phyloP scores from a whole-genome alignment of 225 moss, liverwort and hornwort genomes.

The Climacium dendroides region DNA sequence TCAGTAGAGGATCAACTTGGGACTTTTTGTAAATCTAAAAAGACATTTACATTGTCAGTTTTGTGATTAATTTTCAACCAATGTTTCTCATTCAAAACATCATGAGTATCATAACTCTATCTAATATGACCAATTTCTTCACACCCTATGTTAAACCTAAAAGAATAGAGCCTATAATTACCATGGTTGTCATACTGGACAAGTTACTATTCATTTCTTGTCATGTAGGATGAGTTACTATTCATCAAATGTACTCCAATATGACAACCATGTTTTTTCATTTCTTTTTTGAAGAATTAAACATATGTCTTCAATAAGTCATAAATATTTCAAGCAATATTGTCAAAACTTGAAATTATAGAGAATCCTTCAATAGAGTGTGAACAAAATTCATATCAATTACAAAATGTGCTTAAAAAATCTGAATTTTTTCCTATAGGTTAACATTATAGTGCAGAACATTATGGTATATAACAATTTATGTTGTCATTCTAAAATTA shows the following conservation, averaged over 20 bases:
- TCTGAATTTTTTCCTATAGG: rapidly evolving
- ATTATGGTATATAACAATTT: neutral
- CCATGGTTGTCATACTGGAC: too few relatives aligned
- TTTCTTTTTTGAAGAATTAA: too few relatives aligned
- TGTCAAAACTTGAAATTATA: neutral
- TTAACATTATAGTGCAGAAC: neutral
- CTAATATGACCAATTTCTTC: neutral
- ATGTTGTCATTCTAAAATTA: neutral
- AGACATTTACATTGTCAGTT: neutral
- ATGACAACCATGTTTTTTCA: neutral
- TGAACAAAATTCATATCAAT: too few relatives aligned
- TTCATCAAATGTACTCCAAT: too few relatives aligned
- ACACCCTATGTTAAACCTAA: neutral
- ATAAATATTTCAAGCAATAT: neutral
- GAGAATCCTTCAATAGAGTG: neutral
- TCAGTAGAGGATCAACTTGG: neutral
- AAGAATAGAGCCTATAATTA: neutral
- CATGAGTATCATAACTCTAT: neutral
- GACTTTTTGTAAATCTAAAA: neutral
- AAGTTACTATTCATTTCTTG: too few relatives aligned
- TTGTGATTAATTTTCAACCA: neutral
- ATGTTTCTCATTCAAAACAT: neutral
- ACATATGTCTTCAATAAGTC: neutral
- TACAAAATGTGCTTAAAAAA: neutral
- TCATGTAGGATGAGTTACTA: too few relatives aligned